Percentiles rank a stretch among this genome's conserved stretches.
phyloP scores from a whole-genome alignment of 306 rosid species.

The Dalbergia cochinchinensis region DNA sequence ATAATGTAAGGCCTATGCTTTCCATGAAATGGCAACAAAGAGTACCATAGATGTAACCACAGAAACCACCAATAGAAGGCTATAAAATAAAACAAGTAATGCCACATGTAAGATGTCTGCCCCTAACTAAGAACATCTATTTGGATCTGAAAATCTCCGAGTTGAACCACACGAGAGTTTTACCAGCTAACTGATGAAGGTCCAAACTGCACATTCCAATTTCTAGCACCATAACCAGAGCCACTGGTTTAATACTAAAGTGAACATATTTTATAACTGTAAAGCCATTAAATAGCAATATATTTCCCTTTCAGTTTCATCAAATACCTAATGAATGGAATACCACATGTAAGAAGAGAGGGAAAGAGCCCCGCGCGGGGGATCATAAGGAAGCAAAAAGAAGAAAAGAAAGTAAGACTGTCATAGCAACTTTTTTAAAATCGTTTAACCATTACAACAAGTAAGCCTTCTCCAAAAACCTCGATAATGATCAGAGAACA shows the following conservation, averaged over 20 bases:
- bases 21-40: background rate
- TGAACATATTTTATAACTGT: too few species aligned
- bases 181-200: too few species aligned
- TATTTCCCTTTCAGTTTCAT: background rate
- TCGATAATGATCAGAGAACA: background rate
- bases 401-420: background rate
- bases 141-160: background rate
- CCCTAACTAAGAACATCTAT: background rate
- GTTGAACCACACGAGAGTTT: background rate
- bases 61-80: background rate
- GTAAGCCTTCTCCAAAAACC: background rate
- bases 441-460: background rate
- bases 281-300: too few species aligned
- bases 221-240: too few species aligned
- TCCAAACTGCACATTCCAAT: too few species aligned
- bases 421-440: background rate
- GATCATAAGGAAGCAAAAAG: background rate
- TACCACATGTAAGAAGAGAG: background rate
- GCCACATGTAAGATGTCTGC: background rate
- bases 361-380: too few species aligned
- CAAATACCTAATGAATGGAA: background rate
- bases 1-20: too few species aligned
- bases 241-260: too few species aligned
- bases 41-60: background rate
- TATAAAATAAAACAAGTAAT: background rate